phyloP scores from a whole-genome alignment of 495 filamentous ascomycete genomes.

The Penicilliopsis zonata region DNA sequence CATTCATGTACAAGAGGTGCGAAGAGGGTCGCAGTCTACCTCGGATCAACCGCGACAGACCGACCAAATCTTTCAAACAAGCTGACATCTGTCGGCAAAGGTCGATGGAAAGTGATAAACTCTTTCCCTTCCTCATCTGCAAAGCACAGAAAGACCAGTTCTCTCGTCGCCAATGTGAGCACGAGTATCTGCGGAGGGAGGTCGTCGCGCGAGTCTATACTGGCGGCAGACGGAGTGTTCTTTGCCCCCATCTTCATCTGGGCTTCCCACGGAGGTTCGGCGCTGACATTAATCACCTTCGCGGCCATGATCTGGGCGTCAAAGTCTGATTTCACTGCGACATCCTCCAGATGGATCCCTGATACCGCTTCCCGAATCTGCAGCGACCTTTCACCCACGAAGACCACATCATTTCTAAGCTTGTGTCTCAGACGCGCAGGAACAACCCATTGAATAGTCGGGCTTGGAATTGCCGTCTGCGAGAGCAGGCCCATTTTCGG shows the following conservation, averaged over 20 bases:
- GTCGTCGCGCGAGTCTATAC: constrained; percentile 4
- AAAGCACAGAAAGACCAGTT: constrained; percentile 62
- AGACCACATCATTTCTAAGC: constrained; percentile 75
- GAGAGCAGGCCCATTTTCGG: constrained; percentile 51
- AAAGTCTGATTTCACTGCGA: constrained; percentile 65
- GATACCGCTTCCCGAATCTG: constrained; percentile 54
- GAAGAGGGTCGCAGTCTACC: constrained; percentile 21
- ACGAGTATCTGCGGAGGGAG: constrained; percentile 69
- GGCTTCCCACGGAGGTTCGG: constrained; percentile 17
- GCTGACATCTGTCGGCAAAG: constrained; percentile 42
- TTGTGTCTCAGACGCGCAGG: constrained; percentile 63
- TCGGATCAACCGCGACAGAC: constrained; percentile 74
- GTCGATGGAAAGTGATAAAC: constrained; percentile 48
- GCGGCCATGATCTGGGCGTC: constrained; percentile 42
- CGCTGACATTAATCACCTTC: constrained; percentile 28
- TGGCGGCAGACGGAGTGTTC: constrained; percentile 2
- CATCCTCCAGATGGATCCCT: constrained; percentile 52
- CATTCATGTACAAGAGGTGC: neutral
- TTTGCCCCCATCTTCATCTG: constrained; percentile 14
- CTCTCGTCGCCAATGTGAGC: constrained; percentile 54
- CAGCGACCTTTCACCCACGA: constrained; percentile 57
- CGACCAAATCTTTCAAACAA: constrained; percentile 53
- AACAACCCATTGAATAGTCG: constrained; percentile 64
- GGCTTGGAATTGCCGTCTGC: constrained; percentile 63
- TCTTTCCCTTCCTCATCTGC: constrained; percentile 23